A percentile compares a stretch with the other conserved stretches of the same genome.
phyloP scores from a whole-genome alignment of 2,329 filamentous ascomycete species.

The Trichoderma koningii region DNA sequence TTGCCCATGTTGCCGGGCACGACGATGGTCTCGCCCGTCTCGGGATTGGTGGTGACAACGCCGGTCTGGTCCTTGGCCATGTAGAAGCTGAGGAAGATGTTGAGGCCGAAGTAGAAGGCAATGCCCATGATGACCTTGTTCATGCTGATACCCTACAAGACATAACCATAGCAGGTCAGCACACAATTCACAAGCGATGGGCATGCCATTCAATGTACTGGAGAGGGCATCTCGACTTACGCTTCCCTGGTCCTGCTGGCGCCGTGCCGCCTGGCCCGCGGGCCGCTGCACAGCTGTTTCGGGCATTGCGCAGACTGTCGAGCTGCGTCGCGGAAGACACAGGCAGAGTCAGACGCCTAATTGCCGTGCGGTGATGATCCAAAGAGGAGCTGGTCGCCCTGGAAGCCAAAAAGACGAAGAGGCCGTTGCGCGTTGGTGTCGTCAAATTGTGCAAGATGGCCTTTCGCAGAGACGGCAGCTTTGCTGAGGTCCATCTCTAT shows the following conservation, averaged over 20 bases:
- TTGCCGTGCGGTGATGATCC: constrained; percentile 10
- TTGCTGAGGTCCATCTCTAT: constrained; percentile 2
- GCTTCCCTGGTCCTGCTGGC: constrained; percentile 32
- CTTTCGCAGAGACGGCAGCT: constrained; percentile 20
- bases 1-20: constrained; percentile 56
- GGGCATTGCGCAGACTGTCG: constrained; percentile 32
- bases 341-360: constrained; percentile 2
- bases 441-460: constrained; percentile 24
- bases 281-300: constrained; percentile 35
- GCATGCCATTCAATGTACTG: no score
- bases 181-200: not conserved
- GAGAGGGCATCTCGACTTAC: constrained; percentile 32
- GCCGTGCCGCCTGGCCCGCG: constrained; percentile 34
- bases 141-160: constrained; percentile 42
- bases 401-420: not conserved
- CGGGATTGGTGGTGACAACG: constrained; percentile 52
- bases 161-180: not conserved
- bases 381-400: not conserved
- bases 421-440: constrained; percentile 2
- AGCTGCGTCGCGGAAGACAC: not conserved
- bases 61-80: constrained; percentile 51
- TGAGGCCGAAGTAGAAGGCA: constrained; percentile 60
- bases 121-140: constrained; percentile 55
- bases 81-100: constrained; percentile 58
- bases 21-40: constrained; percentile 53